Base-by-base conservation (phyloP, 768 basidiomycete species). In the Pulveroboletus ravenelii region DNA sequence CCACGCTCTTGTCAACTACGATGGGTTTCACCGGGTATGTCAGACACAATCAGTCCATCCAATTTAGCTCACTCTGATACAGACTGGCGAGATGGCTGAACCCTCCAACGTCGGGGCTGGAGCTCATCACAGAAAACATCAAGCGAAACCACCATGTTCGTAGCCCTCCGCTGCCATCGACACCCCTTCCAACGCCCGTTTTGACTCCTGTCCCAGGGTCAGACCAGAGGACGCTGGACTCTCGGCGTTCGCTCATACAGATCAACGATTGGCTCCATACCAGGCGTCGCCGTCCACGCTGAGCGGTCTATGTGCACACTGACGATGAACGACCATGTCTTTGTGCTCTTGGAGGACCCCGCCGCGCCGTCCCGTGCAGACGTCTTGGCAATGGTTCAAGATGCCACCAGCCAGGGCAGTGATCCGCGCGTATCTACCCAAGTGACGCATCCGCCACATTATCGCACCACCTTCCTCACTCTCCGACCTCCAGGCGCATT, bases 21-120 rank as follows among this genome's bases (percentile, higher is more conserved):
- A 54, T 84, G 83, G 83, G 83, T 36, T 81, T 84, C 38, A 85
- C 83, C 45, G 82, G 81, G 82, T 80, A 61, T 29, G 66, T 62
- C 36, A 1, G 10, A 37, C 38, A 3, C 25, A n/a, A n/a, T 25
- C 17, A 10, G 17, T 41, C 31, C 32, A 47, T 32, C 43, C 25
- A 27, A 27, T 27, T 3, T 23, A 37, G 25, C 56, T 56, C 31
- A 48, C 3, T 5, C 2, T 38, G 14, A 29, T 47, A 23, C 56
- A 89, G 88, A 41, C 70, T 91, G 46, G 89, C 86, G 38, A 78
- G 89, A 56, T 89, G 87, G 89, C 78, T 84, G 27, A 89, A 90
- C 67, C 85, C 88, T n/a, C 88, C 89, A 4, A 75, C 82, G 10
- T 77, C 79, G 47, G 86, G 87, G 27, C 67, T 90, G 18, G 78